Evolutionary conservation across 2,329 filamentous ascomycete species (phyloP), one percentile per base, ranked within the genome.

Genomic region (Erysiphe pisi): DNA sequence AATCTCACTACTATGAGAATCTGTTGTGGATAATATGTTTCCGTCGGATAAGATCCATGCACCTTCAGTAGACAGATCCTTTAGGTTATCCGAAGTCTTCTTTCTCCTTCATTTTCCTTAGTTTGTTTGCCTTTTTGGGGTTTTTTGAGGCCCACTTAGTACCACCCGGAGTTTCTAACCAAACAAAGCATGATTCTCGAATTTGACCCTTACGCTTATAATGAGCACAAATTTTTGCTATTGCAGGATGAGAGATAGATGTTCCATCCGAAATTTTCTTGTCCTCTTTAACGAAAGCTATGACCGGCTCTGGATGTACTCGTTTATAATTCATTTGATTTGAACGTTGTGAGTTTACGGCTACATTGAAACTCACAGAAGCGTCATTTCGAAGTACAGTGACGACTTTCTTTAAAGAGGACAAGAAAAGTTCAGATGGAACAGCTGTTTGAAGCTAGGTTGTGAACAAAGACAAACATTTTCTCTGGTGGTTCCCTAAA

Each of bases 181-280:
- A 68, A 18, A 68, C 12, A 36, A 68, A 68, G 31, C 18, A 68
- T 25, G 63, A 25, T 18, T 68, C 63, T 36, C 63, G n/a, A 28
- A 28, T 68, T 9, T 68, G 63, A 68, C 18, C 18, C 18, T 28
- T 16, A 28, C 63, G 63, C 8, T 9, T 6, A 36, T n/a, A 68
- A 28, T 28, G 18, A n/a, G 63, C 63, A 36, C 63, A 68, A 25
- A n/a, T 68, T 68, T 68, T 68, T n/a, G n/a, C 52, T 58, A 18
- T 58, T 7, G 52, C n/a, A 4, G 52, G 18, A 2, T 1, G 52
- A 58, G 6, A 58, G n/a, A 16, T 4, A 58, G 52, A n/a, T 7
- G 52, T 18, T 58, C 18, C 18, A n/a, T 58, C 52, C 4, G 52
- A 58, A 58, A 58, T 7, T 18, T 58, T 58, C n/a, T 56, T 58